Conservation (phyloP, 1,284 basidiomycete species). For the Rhodotorula sp. region DNA sequence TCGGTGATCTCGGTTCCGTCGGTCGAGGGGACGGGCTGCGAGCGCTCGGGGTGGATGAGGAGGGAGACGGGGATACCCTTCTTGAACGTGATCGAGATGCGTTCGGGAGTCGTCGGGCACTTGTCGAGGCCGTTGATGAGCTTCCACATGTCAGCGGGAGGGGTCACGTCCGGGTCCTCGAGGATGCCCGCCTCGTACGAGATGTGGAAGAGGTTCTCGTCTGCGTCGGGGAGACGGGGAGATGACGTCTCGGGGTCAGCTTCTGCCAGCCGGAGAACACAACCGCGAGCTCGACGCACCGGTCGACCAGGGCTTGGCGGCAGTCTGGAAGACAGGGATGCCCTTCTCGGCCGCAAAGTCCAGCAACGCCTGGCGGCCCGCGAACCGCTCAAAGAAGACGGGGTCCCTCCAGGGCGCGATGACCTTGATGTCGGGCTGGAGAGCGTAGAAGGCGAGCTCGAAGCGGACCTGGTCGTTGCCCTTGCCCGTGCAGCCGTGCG, state of each 20-base stretch:
- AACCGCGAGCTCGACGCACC: conserved; percentile 45
- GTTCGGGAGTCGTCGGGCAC: conserved; percentile 77
- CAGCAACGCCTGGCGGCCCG: conserved; percentile 89
- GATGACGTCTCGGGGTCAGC: background rate
- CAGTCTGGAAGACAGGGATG: conserved; percentile 93
- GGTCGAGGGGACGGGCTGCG: conserved; percentile 25
- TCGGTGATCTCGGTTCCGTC: conserved; percentile 64
- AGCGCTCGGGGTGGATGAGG: conserved; percentile 52
- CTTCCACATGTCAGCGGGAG: conserved; percentile 99
- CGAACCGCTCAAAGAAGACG: conserved; percentile 96
- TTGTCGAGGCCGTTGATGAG: conserved; percentile 80
- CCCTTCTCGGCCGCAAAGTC: conserved; percentile 82
- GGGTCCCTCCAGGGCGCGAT: conserved; percentile 97
- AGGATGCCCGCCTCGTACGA: conserved; percentile 99
- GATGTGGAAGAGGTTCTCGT: conserved; percentile 99
- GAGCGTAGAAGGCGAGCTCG: conserved; percentile 97
- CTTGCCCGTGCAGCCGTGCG: conserved; percentile 98
- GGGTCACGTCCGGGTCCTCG: conserved; percentile 93
- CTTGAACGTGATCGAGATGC: conserved; percentile 79
- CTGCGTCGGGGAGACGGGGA: conserved; percentile 46
- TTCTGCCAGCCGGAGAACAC: background rate
- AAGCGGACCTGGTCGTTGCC: conserved; percentile 99
- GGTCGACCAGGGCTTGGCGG: conserved; percentile 98
- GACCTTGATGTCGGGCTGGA: conserved; percentile 98
- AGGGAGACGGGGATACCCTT: conserved; percentile 82